These are phyloP conservation scores for Phytophthora cactorum DNA, from an alignment of 352 stramenopile genomes.

Conservation along the genomic window DNA sequence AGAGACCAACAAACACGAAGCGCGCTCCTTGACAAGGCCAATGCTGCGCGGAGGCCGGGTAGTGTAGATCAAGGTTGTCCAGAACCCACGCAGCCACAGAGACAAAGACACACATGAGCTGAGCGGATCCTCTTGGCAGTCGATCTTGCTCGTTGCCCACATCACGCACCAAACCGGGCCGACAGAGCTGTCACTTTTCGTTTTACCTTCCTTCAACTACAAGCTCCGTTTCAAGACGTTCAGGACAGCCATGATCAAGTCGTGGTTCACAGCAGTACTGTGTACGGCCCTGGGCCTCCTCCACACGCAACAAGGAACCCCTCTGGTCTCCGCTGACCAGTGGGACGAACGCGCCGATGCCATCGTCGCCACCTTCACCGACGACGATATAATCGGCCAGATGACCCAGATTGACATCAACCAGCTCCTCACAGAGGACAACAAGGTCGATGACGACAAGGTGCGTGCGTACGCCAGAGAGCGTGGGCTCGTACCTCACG, in stretches of 20 bases:
- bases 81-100: not conserved
- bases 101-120: not conserved
- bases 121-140: not conserved
- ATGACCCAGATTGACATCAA: slow-evolving; percentile 91
- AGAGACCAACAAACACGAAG: too few species aligned
- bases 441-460: slow-evolving; percentile 37
- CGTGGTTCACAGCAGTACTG: slow-evolving; percentile 27
- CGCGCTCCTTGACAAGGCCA: too few species aligned
- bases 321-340: slow-evolving; percentile 21
- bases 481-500: slow-evolving; percentile 89
- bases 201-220: slow-evolving; percentile 20
- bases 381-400: slow-evolving; percentile 70
- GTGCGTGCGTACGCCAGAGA: slow-evolving; percentile 53
- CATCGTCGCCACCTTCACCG: slow-evolving; percentile 29
- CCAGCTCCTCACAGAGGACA: slow-evolving; percentile 55
- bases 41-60: too few species aligned
- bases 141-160: not conserved
- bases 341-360: slow-evolving; percentile 24
- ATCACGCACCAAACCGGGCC: not conserved
- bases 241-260: slow-evolving; percentile 28
- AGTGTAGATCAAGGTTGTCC: not conserved
- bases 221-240: slow-evolving; percentile 5
- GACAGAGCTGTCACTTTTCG: slow-evolving; percentile 20
- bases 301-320: slow-evolving; percentile 7
- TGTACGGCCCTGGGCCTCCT: slow-evolving; percentile 25